Percentiles rank a stretch among this genome's conserved stretches.
Conservation (phyloP, 352 stramenopile genomes). For the Phytophthora brassicae region DNA sequence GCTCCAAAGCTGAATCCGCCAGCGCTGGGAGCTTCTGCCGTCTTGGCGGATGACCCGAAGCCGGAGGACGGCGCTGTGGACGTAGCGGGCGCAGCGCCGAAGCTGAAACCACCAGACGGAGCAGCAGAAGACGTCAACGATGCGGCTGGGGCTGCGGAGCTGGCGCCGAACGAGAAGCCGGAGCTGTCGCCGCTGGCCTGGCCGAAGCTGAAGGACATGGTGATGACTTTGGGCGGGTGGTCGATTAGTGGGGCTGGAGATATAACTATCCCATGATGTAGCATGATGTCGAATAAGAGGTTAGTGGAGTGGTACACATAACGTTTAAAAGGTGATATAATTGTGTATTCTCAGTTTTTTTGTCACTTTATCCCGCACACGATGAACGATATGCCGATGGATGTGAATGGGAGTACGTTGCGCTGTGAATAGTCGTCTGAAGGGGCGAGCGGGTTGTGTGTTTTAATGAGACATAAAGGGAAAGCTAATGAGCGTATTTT, state of each 20-base stretch:
- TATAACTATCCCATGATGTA: not conserved
- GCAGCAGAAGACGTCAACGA: constrained; percentile 6
- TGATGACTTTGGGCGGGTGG: not conserved
- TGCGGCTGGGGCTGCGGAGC: constrained; percentile 14
- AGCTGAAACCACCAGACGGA: constrained; percentile 31
- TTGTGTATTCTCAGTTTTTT: constrained; percentile 12
- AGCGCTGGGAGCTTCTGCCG: too few species aligned
- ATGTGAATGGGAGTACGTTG: constrained; percentile 36
- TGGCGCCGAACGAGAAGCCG: constrained; percentile 24
- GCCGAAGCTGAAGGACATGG: constrained; percentile 50
- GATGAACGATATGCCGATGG: constrained; percentile 35
- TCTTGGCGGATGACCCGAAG: constrained; percentile 18
- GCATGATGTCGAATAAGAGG: not conserved
- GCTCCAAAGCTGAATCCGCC: constrained; percentile 15
- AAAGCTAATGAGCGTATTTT: constrained; percentile 17
- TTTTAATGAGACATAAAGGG: not conserved
- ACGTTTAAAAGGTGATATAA: not conserved
- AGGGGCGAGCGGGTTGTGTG: not conserved
- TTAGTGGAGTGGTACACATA: not conserved
- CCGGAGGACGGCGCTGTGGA: constrained; percentile 14
- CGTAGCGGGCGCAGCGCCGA: constrained; percentile 19
- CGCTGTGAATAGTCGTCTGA: not conserved
- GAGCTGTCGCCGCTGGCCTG: constrained; percentile 21
- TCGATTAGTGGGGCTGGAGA: not conserved
- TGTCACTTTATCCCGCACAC: constrained; percentile 8